Evolutionary conservation across 345 rosid species (phyloP).

Genomic region (Kandelia obovata): DNA sequence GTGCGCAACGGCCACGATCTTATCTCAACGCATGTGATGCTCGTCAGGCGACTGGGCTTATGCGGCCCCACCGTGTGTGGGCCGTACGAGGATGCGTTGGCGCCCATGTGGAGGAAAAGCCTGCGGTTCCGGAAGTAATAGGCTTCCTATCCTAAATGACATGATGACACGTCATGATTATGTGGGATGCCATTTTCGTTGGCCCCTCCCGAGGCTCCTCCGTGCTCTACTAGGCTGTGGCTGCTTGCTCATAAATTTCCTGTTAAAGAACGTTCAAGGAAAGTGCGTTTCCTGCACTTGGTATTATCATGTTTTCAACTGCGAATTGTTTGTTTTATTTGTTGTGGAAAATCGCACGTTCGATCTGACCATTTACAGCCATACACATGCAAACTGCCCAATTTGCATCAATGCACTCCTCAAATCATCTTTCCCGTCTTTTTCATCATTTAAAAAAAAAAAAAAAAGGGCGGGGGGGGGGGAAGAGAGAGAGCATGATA

Average conservation of each 20-base stretch:
- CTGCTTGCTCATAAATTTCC: background rate
- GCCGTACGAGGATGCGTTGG: background rate
- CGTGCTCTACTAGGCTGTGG: no score
- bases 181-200: no score
- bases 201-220: no score
- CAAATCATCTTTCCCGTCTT: background rate
- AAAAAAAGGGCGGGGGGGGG: no score
- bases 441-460: no score
- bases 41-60: background rate
- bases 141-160: no score
- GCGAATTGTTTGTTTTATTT: background rate
- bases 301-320: background rate
- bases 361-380: no score
- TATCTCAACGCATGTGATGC: slow-evolving; percentile 3
- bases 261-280: slow-evolving; percentile 10
- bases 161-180: no score
- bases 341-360: background rate
- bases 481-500: no score
- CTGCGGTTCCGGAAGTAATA: no score
- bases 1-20: background rate
- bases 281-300: background rate
- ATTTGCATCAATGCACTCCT: no score
- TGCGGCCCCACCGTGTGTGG: background rate
- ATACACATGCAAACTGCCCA: no score
- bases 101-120: background rate